Evolutionary conservation across 805 yeast genomes (phyloP), one percentile per base, ranked within the genome.

Genomic region (Myxozyma neotropica): DNA sequence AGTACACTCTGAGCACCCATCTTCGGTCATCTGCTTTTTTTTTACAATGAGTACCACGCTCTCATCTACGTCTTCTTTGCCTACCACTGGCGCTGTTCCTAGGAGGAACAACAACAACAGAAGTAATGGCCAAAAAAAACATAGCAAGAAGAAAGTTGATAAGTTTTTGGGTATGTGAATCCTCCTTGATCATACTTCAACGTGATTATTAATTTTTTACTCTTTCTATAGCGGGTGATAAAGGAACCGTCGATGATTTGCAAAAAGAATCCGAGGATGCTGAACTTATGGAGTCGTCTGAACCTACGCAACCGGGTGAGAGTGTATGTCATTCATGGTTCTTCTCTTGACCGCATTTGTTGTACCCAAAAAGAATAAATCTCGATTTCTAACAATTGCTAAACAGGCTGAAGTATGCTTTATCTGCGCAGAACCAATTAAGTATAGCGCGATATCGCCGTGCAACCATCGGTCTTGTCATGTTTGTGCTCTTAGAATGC

Each of bases 381-480:
- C 12, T 13, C 40, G 21, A 36, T 24, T 17, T 15, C 50, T 50
- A 43, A 43, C 29, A n/a, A 13, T 23, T 15, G 15, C 17, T 8
- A 17, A 13, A 5, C 35, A 61, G 64, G 59, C 66, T 13, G 80
- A 80, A 12, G 69, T 74, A 33, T 92, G 97, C 78, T 74, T 91
- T 23, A 88, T 94, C 58, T 94, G 99, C 76, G 94, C 97, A 0
- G 87, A 88, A 47, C 76, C 76, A 31, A 78, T 90, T 27, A 65
- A 67, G n/a, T 81, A 79, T 66, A 83, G 85, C 1, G 89, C 96
- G 0, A 69, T 88, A 8, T 81, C 94, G 1, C 88, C 90, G 0
- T 94, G 99, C 73, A 84, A 86, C 68, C 98, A 94, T 71, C 80
- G 78, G 35, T 84, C 91, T 0, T 94, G 99, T 73, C 89, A 90